Conservation (phyloP, 345 rosid genomes). For the Trapa bicornis region DNA sequence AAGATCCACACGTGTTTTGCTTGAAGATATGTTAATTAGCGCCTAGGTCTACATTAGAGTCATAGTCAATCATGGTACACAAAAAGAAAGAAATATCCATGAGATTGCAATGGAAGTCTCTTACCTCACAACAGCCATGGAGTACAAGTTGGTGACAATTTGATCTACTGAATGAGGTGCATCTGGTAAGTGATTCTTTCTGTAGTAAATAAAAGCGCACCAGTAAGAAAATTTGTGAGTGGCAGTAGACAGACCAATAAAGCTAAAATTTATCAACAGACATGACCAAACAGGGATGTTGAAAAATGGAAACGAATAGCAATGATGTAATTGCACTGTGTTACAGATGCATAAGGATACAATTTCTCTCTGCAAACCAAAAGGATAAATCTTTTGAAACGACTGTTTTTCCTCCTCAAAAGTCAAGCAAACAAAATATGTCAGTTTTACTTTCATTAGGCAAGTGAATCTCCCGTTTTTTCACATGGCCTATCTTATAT, state of each 20-base stretch:
- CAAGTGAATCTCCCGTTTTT: not conserved
- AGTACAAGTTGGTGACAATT: constrained; percentile 61
- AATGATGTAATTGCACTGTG: not conserved
- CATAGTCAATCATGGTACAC: not conserved
- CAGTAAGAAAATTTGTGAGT: not conserved
- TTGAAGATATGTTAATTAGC: not conserved
- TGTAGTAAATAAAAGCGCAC: constrained; percentile 10
- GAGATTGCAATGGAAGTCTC: not conserved
- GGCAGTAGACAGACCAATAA: not conserved
- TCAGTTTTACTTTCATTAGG: not conserved
- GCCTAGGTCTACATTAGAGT: not conserved
- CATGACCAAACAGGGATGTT: no score
- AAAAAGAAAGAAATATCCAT: not conserved
- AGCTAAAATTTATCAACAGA: not conserved
- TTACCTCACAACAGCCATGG: constrained; percentile 85
- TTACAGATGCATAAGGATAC: not conserved
- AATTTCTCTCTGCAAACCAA: not conserved
- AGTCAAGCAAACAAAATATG: not conserved
- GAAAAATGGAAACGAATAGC: not conserved
- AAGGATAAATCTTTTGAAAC: not conserved
- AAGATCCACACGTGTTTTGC: not conserved
- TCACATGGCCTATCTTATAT: not conserved
- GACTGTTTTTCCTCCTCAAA: not conserved
- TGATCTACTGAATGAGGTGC: constrained; percentile 45
- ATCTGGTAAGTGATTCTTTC: constrained; percentile 26